Evolutionary conservation across 2,329 filamentous ascomycete genomes (phyloP).

Genomic region (Hypoxylon sp.): DNA sequence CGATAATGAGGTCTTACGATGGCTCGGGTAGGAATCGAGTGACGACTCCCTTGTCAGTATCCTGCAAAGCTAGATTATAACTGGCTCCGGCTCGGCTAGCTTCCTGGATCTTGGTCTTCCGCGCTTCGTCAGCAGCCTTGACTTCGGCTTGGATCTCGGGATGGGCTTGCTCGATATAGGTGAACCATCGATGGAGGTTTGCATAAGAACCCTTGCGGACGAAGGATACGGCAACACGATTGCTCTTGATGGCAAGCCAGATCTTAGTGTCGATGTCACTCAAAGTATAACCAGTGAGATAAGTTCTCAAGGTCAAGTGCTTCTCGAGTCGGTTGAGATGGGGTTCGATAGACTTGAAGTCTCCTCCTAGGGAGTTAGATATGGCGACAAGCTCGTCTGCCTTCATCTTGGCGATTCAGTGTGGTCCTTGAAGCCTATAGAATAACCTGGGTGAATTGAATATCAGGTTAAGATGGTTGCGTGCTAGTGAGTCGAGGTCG

Average conservation of each 20-base stretch:
- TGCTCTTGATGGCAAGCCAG: constrained; percentile 86
- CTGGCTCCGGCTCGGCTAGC: constrained; percentile 84
- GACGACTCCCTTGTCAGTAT: constrained; percentile 89
- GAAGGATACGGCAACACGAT: constrained; percentile 85
- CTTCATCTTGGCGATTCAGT: constrained; percentile 64
- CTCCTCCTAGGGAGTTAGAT: constrained; percentile 68
- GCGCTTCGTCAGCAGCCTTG: constrained; percentile 77
- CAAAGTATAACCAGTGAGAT: constrained; percentile 85
- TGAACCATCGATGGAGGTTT: constrained; percentile 90
- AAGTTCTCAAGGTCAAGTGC: constrained; percentile 88
- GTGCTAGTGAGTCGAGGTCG: constrained; percentile 10
- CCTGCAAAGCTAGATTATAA: constrained; percentile 89
- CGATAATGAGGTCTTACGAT: constrained; percentile 68
- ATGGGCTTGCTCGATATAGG: constrained; percentile 84
- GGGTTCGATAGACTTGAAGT: constrained; percentile 87
- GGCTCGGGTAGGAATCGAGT: constrained; percentile 95
- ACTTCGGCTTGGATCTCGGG: constrained; percentile 81
- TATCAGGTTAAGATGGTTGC: constrained; percentile 6
- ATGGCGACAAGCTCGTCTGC: constrained; percentile 68
- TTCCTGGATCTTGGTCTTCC: constrained; percentile 77
- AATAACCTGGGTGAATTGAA: constrained; percentile 9
- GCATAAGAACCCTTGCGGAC: constrained; percentile 82
- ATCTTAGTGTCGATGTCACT: constrained; percentile 84
- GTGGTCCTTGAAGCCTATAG: background rate
- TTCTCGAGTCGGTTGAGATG: constrained; percentile 84